These are phyloP conservation scores for Candida nemodendra DNA, from an alignment of 805 yeast species.

Conservation along the genomic window DNA sequence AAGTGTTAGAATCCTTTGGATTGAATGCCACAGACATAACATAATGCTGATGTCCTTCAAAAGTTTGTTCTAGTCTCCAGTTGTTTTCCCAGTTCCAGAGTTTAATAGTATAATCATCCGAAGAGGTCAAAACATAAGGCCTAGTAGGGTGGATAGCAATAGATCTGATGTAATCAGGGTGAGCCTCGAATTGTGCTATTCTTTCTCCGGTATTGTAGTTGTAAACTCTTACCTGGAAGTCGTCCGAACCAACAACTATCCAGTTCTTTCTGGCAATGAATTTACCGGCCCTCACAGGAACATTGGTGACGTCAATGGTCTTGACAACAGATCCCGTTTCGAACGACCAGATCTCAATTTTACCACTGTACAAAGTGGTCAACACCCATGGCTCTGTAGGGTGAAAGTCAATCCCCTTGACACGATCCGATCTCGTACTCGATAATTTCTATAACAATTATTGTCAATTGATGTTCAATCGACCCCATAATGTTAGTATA, in stretches of 20 bases:
- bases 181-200: constrained; percentile 94
- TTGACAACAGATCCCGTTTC: constrained; percentile 83
- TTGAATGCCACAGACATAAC: constrained; percentile 93
- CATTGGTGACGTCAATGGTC: constrained; percentile 90
- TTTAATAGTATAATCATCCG: constrained; percentile 89
- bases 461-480: too few relatives aligned
- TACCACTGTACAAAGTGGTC: constrained; percentile 87
- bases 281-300: constrained; percentile 94
- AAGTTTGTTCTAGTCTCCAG: constrained; percentile 88
- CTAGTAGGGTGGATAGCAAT: constrained; percentile 93
- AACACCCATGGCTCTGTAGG: constrained; percentile 97
- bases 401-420: constrained; percentile 96
- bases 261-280: constrained; percentile 96
- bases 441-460: constrained; percentile 67
- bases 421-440: constrained; percentile 91
- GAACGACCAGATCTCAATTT: constrained; percentile 90
- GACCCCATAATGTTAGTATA: too few relatives aligned
- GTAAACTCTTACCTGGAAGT: constrained; percentile 88
- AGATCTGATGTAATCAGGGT: constrained; percentile 92
- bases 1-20: constrained; percentile 96
- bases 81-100: constrained; percentile 97
- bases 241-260: constrained; percentile 96
- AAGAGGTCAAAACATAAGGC: constrained; percentile 83
- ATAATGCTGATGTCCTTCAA: constrained; percentile 94
- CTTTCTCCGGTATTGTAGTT: constrained; percentile 96